These are phyloP conservation scores for Pseudofabraea citricarpa DNA, from an alignment of 2,329 filamentous ascomycete species.

Conservation along the genomic window DNA sequence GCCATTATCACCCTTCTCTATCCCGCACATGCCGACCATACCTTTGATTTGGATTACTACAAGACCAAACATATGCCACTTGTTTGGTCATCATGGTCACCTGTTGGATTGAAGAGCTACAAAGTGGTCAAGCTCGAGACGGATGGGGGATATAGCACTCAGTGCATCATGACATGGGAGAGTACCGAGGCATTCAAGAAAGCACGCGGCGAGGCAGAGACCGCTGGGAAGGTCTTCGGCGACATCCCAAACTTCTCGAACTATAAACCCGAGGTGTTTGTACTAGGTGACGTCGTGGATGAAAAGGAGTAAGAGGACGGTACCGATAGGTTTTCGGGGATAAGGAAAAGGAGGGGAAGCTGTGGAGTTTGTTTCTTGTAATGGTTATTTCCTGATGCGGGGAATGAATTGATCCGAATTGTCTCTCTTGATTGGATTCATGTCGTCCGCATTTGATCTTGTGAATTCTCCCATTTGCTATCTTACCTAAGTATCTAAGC, in stretches of 20 bases:
- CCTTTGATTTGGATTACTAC: not conserved
- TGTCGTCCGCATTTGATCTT: too few species aligned
- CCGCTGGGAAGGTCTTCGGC: not conserved
- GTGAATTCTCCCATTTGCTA: too few species aligned
- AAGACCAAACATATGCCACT: not conserved
- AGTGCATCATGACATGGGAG: not conserved
- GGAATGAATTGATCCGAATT: too few species aligned
- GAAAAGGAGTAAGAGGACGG: not conserved
- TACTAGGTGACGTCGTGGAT: not conserved
- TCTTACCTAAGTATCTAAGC: too few species aligned
- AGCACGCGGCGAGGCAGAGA: not conserved
- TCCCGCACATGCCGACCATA: not conserved
- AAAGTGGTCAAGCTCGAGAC: not conserved
- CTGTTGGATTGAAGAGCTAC: not conserved
- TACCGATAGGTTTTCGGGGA: too few species aligned
- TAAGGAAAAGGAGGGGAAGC: too few species aligned
- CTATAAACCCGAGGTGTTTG: not conserved
- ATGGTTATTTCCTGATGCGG: too few species aligned
- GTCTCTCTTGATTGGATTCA: too few species aligned
- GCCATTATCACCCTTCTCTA: not conserved
- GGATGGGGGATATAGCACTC: not conserved
- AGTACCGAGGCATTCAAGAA: not conserved
- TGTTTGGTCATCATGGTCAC: not conserved
- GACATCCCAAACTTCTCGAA: not conserved
- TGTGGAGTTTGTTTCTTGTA: too few species aligned